Base-by-base conservation (phyloP, 2,329 filamentous ascomycete species). In the Ascochyta pisi region DNA sequence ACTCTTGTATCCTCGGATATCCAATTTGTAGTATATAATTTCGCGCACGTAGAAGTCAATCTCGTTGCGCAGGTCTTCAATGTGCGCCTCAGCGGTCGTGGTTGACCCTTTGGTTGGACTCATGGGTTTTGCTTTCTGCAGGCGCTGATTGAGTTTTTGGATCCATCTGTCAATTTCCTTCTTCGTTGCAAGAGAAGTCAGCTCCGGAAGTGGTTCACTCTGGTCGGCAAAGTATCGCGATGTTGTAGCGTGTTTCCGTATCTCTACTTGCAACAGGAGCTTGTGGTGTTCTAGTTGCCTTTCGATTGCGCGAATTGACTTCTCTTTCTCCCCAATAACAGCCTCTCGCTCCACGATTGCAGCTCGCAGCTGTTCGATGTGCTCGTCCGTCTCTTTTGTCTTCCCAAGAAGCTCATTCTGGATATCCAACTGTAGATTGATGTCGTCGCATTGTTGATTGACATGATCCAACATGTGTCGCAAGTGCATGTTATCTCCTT, bases 21-120 rank as follows among this genome's bases (percentile, higher is more conserved):
- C 80, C 27, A 81, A 73, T 62, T 81, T 82, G 69, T 80, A 81
- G 45, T 79, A 73, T 23, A 81, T 76, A 50, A 81, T 81, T 43
- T 82, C 79, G n/a, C 76, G 66, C 31, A 81, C 69, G 49, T 80
- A 78, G 57, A 77, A 75, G 26, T 76, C 72, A 12, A 79, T 73
- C 50, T 78, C 76, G 46, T 70, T 68, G 42, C 73, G 74, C 45
- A 81, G 60, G 29, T 67, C 65, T 34, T 65, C 57, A 3, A 73
- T 48, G 8, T 54, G 61, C 3, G 60, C 61, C 19, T 73, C 60
- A 2, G 44, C 46, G 8, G 63, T 54, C 6, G 54, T 48, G 9
- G 23, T 10, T n/a, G 54, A 24, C 15, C 43, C 33, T 15, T 53
- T 44, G 4, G 22, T 39, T 6, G 40, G 39, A 16, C 29, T 54